phyloP scores from a whole-genome alignment of 352 stramenopile genomes.

The Pythium aristosporum region DNA sequence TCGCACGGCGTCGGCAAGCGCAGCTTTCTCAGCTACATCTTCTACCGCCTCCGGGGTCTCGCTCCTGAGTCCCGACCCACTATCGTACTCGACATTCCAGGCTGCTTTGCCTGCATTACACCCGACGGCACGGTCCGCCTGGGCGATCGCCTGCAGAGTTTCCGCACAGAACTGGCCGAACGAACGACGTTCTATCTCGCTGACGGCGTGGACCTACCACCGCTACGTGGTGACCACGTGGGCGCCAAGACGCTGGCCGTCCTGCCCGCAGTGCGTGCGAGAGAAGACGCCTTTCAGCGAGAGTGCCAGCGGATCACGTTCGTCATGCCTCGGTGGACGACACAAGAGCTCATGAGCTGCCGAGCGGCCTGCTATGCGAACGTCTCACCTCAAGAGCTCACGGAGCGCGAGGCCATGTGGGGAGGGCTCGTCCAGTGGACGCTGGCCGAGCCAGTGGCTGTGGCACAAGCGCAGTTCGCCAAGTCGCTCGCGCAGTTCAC shows the following conservation, averaged over 20 bases:
- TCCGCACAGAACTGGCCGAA: slow-evolving; percentile 25
- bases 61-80: slow-evolving; percentile 12
- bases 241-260: slow-evolving; percentile 31
- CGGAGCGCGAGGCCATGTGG: slow-evolving; percentile 36
- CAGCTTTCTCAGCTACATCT: slow-evolving; percentile 38
- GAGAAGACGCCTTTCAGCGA: neutral
- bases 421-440: slow-evolving; percentile 33
- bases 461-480: slow-evolving; percentile 27
- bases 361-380: slow-evolving; percentile 31
- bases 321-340: slow-evolving; percentile 40
- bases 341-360: slow-evolving; percentile 34
- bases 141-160: slow-evolving; percentile 28
- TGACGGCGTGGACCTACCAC: slow-evolving; percentile 15
- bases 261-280: neutral
- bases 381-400: slow-evolving; percentile 25
- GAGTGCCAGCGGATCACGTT: slow-evolving; percentile 19
- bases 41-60: slow-evolving; percentile 25
- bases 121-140: slow-evolving; percentile 25
- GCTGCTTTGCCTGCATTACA: slow-evolving; percentile 33
- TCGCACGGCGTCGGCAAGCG: slow-evolving; percentile 40
- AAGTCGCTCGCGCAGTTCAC: slow-evolving; percentile 17
- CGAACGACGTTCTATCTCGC: slow-evolving; percentile 37
- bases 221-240: slow-evolving; percentile 6
- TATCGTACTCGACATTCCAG: slow-evolving; percentile 33
- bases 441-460: slow-evolving; percentile 23